Base-by-base conservation (phyloP, 768 basidiomycete genomes). In the Amanita inopinata region DNA sequence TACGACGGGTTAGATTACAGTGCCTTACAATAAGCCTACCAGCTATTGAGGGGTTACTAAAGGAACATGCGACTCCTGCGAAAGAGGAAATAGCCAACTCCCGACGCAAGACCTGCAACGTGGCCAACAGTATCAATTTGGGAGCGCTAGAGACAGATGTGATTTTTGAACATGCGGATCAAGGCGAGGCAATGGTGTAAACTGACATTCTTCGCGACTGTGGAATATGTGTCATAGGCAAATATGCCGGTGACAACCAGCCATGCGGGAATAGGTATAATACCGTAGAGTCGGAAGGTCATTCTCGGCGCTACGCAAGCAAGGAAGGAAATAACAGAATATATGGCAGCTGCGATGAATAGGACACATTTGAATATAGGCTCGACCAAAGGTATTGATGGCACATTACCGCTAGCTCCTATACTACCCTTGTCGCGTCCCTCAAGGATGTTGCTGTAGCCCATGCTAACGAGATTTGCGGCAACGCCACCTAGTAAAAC, bases 201-300 rank as follows among this genome's bases (percentile, higher is more conserved):
- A 28, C 67, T 44, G 42, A 69, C 70, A 52, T 60, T 65, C 43
- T 66, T 57, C 20, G 57, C 53, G 12, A 68, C 37, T 10, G 71
- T 66, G 31, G 60, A 65, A 46, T 70, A 79, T 1, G 67, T 53
- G 51, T 87, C 83, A 48, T 71, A 81, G 8, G 66, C 56, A 51
- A 84, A 78, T 33, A 90, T 58, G 4, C 81, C 86, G 0, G 73
- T 60, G 0, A 88, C 80, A 36, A 73, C 73, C 2, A 71, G 66
- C 83, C 84, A 91, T 0, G 86, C 86, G 0, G 88, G 86, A 45
- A 84, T 65, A 18, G 87, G 88, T 18, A 89, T 62, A 51, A 89
- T 74, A 24, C 77, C 83, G 58, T 85, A 91, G 32, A 91, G 58
- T 5, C 71, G 61, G 56, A 91, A 83, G 1, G 65, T 78, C 51